Percentiles rank a stretch among this genome's conserved stretches.
Evolutionary conservation across 441 rosid genomes (phyloP).

Genomic region (Biscutella laevigata): DNA sequence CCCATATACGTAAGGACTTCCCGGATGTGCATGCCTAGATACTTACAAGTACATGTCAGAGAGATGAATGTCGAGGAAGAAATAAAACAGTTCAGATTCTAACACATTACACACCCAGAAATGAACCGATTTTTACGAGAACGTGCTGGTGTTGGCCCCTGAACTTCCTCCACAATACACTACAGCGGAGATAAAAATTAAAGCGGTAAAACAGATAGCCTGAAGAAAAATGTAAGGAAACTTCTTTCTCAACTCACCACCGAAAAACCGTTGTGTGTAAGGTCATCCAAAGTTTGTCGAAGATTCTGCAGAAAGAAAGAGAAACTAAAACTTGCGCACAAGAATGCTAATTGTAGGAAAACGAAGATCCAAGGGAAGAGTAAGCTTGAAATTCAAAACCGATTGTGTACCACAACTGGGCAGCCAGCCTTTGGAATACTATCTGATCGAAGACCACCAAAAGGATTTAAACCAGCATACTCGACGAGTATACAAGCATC

Average conservation of each 20-base stretch:
- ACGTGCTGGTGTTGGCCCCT: constrained; percentile 93
- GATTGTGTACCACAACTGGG: constrained; percentile 68
- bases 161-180: constrained; percentile 99
- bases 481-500: constrained; percentile 98
- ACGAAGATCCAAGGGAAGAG: not conserved
- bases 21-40: constrained; percentile 98
- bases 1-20: constrained; percentile 97
- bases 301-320: constrained; percentile 61
- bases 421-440: constrained; percentile 96
- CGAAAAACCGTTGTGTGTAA: constrained; percentile 80
- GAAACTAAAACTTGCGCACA: constrained; percentile 1
- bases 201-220: too few relatives aligned
- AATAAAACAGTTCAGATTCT: not conserved
- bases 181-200: constrained; percentile 26
- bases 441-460: constrained; percentile 87
- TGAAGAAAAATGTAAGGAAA: not conserved
- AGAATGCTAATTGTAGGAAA: not conserved
- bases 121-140: constrained; percentile 92
- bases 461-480: constrained; percentile 95
- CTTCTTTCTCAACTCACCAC: constrained; percentile 53
- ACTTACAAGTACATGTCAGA: constrained; percentile 35
- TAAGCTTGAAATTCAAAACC: not conserved
- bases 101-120: constrained; percentile 61
- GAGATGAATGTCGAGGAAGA: not conserved
- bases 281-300: constrained; percentile 95